Base-by-base conservation (phyloP, 2,329 filamentous ascomycete genomes). In the Ambrosiella xylebori region DNA sequence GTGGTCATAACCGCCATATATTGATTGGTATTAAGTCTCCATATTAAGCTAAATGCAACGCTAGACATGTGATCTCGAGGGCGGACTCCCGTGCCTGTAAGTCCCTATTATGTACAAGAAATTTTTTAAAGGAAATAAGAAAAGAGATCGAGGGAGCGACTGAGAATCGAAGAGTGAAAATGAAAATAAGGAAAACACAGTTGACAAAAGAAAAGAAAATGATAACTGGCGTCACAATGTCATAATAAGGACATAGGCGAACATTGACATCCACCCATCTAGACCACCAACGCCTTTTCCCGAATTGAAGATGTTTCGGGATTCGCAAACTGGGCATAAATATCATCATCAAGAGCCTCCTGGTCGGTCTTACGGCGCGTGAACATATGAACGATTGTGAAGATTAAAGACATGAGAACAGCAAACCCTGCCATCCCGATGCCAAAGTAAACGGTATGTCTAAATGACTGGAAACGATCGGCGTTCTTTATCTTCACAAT, bases 371-470 rank as follows among this genome's bases (percentile, higher is more conserved):
- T 40, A 5, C 44, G 41, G 17, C 27, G 35, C 5, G 36, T 41
- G 40, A 47, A 40, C 9, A 38, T 49, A 12, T 54, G 51, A n/a
- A 53, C 45, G 9, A 60, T 50, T 13, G 55, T 54, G n/a, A 60
- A 61, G n/a, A 61, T 27, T 3, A 62, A 11, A 12, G 59, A 53
- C 17, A 71, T 58, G 13, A 68, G 52, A 0, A 71, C 62, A 0
- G 68, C 69, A 9, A 73, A 56, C 0, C 65, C 68, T 0, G 68
- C 66, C 4, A 74, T 62, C 0, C 72, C 73, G 1, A 73, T 65
- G 5, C 70, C 73, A 63, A 74, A 70, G 57, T 71, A 72, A 59
- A 72, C 65, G 1, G 68, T 69, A 7, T 68, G 71, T 0, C 68
- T 64, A 61, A 69, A 71, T 0, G 70, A 71, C 15, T 53, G 63